A percentile compares a stretch with the other conserved stretches of the same genome.
These are phyloP conservation scores for Pleurotus cornucopiae DNA, from an alignment of 768 basidiomycete genomes.

Conservation along the genomic window DNA sequence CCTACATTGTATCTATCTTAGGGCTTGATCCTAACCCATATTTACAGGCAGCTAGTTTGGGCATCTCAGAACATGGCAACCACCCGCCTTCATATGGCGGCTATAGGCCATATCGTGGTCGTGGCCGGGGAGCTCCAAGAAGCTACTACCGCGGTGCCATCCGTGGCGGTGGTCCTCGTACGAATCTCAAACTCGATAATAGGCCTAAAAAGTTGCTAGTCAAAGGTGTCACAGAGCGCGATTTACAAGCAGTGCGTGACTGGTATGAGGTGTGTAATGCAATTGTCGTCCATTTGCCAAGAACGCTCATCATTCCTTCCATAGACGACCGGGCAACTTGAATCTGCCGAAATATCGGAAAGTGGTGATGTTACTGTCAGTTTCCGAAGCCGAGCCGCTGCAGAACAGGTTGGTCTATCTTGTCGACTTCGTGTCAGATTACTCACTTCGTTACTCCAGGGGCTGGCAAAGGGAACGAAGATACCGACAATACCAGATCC, in stretches of 20 bases:
- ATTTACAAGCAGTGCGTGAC: conserved; percentile 59
- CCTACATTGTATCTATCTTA: not conserved
- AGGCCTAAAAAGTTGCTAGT: conserved; percentile 78
- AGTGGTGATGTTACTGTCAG: conserved; percentile 57
- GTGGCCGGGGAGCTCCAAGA: conserved; percentile 54
- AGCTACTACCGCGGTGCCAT: conserved; percentile 57
- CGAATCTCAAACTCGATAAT: conserved; percentile 88
- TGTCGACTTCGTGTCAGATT: not conserved
- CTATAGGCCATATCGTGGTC: conserved; percentile 70
- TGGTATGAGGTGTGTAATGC: conserved; percentile 73
- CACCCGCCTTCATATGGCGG: conserved; percentile 29
- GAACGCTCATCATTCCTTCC: conserved; percentile 10
- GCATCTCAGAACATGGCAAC: conserved; percentile 51
- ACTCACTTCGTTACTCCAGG: conserved; percentile 36
- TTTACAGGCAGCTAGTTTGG: conserved; percentile 67
- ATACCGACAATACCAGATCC: conserved; percentile 57
- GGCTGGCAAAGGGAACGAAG: conserved; percentile 64
- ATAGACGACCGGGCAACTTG: conserved; percentile 69
- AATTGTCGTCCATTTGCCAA: not conserved
- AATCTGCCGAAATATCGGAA: conserved; percentile 54
- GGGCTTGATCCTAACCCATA: not conserved
- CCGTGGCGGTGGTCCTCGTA: conserved; percentile 63
- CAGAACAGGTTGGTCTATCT: conserved; percentile 59
- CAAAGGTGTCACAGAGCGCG: conserved; percentile 54
- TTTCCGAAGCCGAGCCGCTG: conserved; percentile 68